Evolutionary conservation across 176 grass and related monocot species (phyloP).

Genomic region (Typha latifolia): DNA sequence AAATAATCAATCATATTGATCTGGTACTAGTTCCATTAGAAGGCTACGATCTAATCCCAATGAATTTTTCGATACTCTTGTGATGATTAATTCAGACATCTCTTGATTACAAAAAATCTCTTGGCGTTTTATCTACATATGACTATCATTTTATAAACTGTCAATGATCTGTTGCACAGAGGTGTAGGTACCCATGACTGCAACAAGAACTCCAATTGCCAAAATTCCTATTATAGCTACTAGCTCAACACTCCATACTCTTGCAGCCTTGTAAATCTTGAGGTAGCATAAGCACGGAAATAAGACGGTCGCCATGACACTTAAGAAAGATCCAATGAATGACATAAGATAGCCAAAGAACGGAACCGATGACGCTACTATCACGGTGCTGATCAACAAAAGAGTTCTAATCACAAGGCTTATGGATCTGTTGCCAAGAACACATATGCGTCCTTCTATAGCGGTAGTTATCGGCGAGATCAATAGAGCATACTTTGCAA

Average conservation of each 20-base stretch:
- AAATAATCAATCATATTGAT: too few species aligned
- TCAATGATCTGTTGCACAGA: conserved; percentile 42
- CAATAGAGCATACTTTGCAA: conserved; percentile 46
- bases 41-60: too few species aligned
- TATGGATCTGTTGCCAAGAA: neutral
- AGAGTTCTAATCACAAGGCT: conserved; percentile 34
- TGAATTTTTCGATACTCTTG: too few species aligned
- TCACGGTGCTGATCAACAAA: conserved; percentile 34
- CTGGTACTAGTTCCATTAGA: too few species aligned
- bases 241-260: conserved; percentile 13
- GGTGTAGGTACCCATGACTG: conserved; percentile 31
- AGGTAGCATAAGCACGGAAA: conserved; percentile 57
- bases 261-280: conserved; percentile 30
- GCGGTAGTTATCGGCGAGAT: conserved; percentile 32
- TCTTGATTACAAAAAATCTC: too few species aligned
- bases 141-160: conserved; percentile 13
- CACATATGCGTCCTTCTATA: conserved; percentile 28
- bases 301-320: conserved; percentile 35
- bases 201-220: conserved; percentile 26
- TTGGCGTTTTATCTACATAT: too few species aligned
- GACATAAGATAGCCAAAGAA: conserved; percentile 62
- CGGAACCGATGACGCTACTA: conserved; percentile 33
- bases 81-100: too few species aligned
- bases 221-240: conserved; percentile 31
- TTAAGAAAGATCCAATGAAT: conserved; percentile 46